Evolutionary conservation across 192 early-diverging fungal genomes (phyloP).

Genomic region (Mortierella claussenii): DNA sequence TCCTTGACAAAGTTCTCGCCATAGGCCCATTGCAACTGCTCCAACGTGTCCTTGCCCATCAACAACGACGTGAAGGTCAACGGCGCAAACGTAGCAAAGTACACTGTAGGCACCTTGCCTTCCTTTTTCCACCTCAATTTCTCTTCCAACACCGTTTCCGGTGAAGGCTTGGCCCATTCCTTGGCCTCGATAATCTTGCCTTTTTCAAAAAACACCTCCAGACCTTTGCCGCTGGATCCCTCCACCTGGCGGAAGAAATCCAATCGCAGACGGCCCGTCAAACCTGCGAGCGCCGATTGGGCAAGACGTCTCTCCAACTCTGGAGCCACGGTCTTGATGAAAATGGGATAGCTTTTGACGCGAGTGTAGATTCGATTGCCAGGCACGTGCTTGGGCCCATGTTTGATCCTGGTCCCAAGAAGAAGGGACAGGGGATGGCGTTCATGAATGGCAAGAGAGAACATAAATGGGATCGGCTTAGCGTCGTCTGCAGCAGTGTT

Average conservation of each 20-base stretch:
- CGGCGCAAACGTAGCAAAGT: slow-evolving; percentile 17
- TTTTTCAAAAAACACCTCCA: slow-evolving; percentile 21
- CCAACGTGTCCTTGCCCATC: slow-evolving; percentile 5
- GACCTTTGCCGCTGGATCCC: slow-evolving; percentile 10
- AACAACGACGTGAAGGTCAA: slow-evolving; percentile 28
- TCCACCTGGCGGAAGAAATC: slow-evolving; percentile 39
- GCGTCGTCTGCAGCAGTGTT: not conserved
- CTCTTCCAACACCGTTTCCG: slow-evolving; percentile 8
- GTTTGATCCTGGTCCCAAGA: slow-evolving; percentile 12
- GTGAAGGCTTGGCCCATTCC: slow-evolving; percentile 19
- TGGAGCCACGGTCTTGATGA: slow-evolving; percentile 11
- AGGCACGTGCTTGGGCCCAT: not conserved
- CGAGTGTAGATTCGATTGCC: slow-evolving; percentile 22
- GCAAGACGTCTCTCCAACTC: slow-evolving; percentile 36
- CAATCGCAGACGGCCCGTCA: slow-evolving; percentile 4
- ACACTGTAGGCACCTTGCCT: slow-evolving; percentile 4
- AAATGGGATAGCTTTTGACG: slow-evolving; percentile 25
- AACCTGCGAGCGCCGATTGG: slow-evolving; percentile 2
- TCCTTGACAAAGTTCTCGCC: slow-evolving; percentile 8
- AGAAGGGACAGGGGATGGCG: slow-evolving; percentile 13
- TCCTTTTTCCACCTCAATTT: slow-evolving; percentile 25
- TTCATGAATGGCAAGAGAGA: not conserved
- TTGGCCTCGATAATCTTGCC: slow-evolving; percentile 10
- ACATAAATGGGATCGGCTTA: not conserved
- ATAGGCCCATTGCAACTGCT: slow-evolving; percentile 17